Base-by-base conservation (phyloP, 345 rosid genomes). In the Arabidopsis suecica region DNA sequence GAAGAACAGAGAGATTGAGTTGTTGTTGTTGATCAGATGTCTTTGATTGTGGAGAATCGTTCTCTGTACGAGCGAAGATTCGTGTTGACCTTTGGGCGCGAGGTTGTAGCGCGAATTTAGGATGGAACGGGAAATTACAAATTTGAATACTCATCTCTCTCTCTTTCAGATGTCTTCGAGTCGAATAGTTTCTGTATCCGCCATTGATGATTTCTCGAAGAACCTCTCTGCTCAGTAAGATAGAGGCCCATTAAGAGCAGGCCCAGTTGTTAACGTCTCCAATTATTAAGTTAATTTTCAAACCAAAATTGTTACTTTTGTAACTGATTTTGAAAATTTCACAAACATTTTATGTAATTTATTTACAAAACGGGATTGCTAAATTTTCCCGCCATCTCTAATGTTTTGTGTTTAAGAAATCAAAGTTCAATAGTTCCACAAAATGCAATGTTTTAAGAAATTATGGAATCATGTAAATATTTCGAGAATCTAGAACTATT, bases 1-100 rank as follows among this genome's bases (percentile, higher is more conserved):
- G 96, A 78, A 91, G 96, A 79, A 94, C 93, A 7, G 96, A 91
- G 64, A 94, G 90, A 59, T 86, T 90, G 72, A 89, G 84, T 18
- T 88, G 93, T 47, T 86, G 91, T 66, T 79, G 32, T 28, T 16
- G 80, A 65, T 65, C 77, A 11, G 1, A 14, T 65, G 83, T 36
- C 4, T 64, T 66, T 60, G 56, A 81, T 14, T 40, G 62, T 44
- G 62, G 62, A 9, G 90, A 78, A 67, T 79, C 67, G 60, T 76
- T 66, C 63, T 85, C 86, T 2, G 76, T 23, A 3, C 82, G 80
- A 18, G 86, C 83, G 7, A 59, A 63, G 68, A 79, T 61, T n/a
- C 82, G 53, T 48, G 18, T 32, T 37, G 77, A 55, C 71, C 73
- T 87, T 60, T 32, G 74, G 65, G 86, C 59, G 82, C 82, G 65